Evolutionary conservation across 768 basidiomycete species (phyloP).

Genomic region (Suillus occidentalis): DNA sequence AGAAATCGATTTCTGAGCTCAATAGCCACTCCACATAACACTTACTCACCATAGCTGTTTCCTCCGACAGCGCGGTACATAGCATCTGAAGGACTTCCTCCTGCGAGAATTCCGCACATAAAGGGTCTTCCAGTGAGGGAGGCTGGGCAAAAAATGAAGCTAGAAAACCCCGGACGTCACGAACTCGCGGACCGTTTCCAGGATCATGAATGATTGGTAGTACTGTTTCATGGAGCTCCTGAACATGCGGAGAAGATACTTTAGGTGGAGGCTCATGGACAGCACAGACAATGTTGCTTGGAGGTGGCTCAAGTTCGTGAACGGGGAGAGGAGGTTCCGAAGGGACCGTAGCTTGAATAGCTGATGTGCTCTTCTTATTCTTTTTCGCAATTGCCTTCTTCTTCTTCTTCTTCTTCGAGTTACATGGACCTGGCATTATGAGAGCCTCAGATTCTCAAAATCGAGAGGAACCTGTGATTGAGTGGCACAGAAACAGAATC

Average conservation of each 20-base stretch:
- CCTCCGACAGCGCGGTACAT: conserved; percentile 64
- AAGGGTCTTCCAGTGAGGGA: conserved; percentile 58
- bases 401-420: conserved; percentile 49
- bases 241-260: conserved; percentile 2
- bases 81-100: conserved; percentile 77
- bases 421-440: conserved; percentile 64
- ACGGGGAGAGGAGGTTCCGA: conserved; percentile 11
- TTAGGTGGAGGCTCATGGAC: conserved; percentile 12
- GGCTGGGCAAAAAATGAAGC: conserved; percentile 66
- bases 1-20: conserved; percentile 1
- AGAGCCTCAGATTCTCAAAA: not conserved
- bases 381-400: conserved; percentile 36
- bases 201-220: conserved; percentile 73
- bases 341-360: not conserved
- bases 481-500: not conserved
- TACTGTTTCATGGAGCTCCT: conserved; percentile 9
- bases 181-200: conserved; percentile 77
- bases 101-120: conserved; percentile 78
- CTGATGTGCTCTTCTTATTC: conserved; percentile 27
- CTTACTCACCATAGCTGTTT: conserved; percentile 70
- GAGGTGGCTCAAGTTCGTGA: conserved; percentile 1
- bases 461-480: not conserved
- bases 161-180: conserved; percentile 65
- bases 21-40: conserved; percentile 8
- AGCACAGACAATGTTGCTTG: conserved; percentile 7